A percentile compares a stretch with the other conserved stretches of the same genome.
phyloP scores from a whole-genome alignment of 352 stramenopile species.

The Thraustochytrium striatum region DNA sequence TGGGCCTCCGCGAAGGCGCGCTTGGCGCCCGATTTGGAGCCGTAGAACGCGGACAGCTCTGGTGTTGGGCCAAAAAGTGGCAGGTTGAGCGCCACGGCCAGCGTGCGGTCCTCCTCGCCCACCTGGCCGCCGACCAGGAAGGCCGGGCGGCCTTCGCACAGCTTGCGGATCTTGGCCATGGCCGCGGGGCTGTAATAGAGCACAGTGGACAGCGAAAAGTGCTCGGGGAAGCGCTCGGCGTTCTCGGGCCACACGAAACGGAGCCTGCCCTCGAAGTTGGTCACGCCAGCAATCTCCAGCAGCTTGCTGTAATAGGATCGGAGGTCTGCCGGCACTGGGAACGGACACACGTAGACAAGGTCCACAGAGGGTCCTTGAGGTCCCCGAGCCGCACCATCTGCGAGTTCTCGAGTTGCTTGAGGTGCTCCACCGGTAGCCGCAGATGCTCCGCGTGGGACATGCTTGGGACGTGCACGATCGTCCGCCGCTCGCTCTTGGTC shows the following conservation, averaged over 20 bases:
- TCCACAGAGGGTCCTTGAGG: conserved; percentile 69
- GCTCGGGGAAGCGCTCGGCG: conserved; percentile 66
- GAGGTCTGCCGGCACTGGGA: conserved; percentile 69
- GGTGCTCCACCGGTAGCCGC: conserved; percentile 66
- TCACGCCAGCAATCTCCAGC: conserved; percentile 67
- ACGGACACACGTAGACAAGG: conserved; percentile 77
- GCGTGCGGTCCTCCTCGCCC: conserved; percentile 69
- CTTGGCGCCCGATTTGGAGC: conserved; percentile 72
- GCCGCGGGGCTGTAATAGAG: conserved; percentile 76
- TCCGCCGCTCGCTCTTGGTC: conserved; percentile 60
- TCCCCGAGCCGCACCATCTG: conserved; percentile 70
- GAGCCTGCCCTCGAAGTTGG: conserved; percentile 64
- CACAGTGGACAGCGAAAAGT: conserved; percentile 72
- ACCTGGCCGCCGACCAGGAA: conserved; percentile 71
- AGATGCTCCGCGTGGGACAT: conserved; percentile 67
- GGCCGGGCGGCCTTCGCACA: conserved; percentile 63
- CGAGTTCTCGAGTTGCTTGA: conserved; percentile 70
- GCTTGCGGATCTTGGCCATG: conserved; percentile 64
- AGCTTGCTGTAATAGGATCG: conserved; percentile 75
- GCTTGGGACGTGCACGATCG: conserved; percentile 74
- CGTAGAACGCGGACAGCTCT: conserved; percentile 58
- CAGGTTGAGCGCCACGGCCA: conserved; percentile 69
- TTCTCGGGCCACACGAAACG: conserved; percentile 76
- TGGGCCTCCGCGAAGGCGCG: conserved; percentile 71
- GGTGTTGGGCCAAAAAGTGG: conserved; percentile 66